Conservation (phyloP, 164 flowering plant species). For the Protea cynaroides region DNA sequence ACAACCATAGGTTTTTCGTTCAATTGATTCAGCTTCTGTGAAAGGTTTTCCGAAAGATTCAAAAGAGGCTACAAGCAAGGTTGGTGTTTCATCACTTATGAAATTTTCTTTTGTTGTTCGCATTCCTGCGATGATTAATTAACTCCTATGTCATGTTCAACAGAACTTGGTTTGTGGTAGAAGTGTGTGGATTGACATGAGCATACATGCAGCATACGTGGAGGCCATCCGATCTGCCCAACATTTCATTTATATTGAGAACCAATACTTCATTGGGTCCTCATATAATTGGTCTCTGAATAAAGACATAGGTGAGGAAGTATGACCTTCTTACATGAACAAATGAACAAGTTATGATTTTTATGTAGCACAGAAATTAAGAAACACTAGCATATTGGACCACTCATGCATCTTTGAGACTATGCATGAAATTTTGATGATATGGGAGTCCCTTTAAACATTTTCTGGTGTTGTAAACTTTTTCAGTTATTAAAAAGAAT, state of each 20-base stretch:
- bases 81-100: constrained; percentile 12
- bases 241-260: constrained; percentile 37
- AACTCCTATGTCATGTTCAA: constrained; percentile 10
- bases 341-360: not conserved
- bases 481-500: too few species aligned
- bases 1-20: constrained; percentile 26
- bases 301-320: constrained; percentile 62
- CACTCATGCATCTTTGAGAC: not conserved
- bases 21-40: constrained; percentile 68
- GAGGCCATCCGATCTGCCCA: constrained; percentile 61
- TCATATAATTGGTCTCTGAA: constrained; percentile 78
- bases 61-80: constrained; percentile 67
- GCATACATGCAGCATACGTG: not conserved
- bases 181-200: constrained; percentile 76
- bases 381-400: not conserved
- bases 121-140: not conserved
- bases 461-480: not conserved
- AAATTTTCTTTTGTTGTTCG: not conserved
- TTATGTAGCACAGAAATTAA: not conserved
- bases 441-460: not conserved
- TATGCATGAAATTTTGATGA: not conserved
- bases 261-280: not conserved
- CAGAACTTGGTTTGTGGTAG: constrained; percentile 93
- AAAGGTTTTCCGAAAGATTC: constrained; percentile 87
- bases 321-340: not conserved